These are phyloP conservation scores for Steccherinum ochraceum DNA, from an alignment of 768 basidiomycete species.

Conservation along the genomic window DNA sequence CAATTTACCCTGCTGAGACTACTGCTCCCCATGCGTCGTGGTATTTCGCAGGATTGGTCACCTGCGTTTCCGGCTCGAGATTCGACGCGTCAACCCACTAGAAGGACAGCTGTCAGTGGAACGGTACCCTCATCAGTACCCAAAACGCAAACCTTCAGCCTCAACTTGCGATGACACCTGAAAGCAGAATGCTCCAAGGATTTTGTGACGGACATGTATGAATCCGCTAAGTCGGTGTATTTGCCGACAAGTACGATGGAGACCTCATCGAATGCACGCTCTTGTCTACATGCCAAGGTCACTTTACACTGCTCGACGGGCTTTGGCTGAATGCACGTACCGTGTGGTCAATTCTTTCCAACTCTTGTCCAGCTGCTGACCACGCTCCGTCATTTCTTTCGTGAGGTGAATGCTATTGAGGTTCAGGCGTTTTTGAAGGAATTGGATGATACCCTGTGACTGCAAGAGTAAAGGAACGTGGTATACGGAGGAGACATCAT, in stretches of 20 bases:
- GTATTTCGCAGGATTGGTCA: conserved; percentile 76
- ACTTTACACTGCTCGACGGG: neutral
- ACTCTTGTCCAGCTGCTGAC: conserved; percentile 55
- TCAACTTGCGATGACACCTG: conserved; percentile 79
- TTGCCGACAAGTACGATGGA: conserved; percentile 92
- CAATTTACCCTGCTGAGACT: conserved; percentile 76
- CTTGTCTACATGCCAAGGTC: conserved; percentile 58
- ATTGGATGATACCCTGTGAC: conserved; percentile 87
- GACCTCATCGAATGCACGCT: conserved; percentile 85
- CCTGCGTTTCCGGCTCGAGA: conserved; percentile 76
- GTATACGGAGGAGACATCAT: conserved; percentile 95
- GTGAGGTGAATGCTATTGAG: conserved; percentile 52
- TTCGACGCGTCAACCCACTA: conserved; percentile 97
- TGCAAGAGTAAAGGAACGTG: conserved; percentile 91
- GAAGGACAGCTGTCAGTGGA: neutral
- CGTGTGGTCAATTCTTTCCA: conserved; percentile 84
- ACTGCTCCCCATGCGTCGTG: conserved; percentile 94
- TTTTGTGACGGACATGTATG: conserved; percentile 98
- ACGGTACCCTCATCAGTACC: neutral
- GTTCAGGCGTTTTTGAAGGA: conserved; percentile 76
- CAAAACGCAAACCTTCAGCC: conserved; percentile 56
- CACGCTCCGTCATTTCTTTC: conserved; percentile 51
- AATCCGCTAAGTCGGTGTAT: conserved; percentile 95
- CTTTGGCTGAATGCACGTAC: conserved; percentile 39
- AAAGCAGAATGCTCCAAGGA: conserved; percentile 96